Evolutionary conservation across 2,329 filamentous ascomycete species (phyloP), one percentile per base, ranked within the genome.

Genomic region (Diaporthe citri): DNA sequence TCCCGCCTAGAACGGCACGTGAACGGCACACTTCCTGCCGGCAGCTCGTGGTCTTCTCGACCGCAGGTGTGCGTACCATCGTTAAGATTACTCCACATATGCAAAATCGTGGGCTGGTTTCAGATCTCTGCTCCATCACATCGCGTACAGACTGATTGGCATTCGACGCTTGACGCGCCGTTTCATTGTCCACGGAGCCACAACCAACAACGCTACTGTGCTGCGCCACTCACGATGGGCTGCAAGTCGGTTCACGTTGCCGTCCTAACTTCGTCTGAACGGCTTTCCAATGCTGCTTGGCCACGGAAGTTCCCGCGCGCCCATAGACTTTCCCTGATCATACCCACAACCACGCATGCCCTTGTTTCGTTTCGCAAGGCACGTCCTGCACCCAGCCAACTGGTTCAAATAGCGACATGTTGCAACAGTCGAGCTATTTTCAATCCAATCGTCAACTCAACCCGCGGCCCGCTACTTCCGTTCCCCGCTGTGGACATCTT

Each of bases 21-120:
- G n/a, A n/a, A n/a, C n/a, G n/a, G n/a, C 64, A 69, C 48, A 41
- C 64, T 55, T 55, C 13, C 13, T 41, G 64, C 64, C 64, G 48
- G 64, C 48, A 25, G 48, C 64, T 67, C 64, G 22, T 25, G 43
- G 3, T 22, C 60, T 9, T 51, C 20, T 51, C 12, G 15, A 17
- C 3, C 6, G 15, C 57, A 39, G 12, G 36, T 39, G 36, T 39
- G 36, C 25, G 15, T 46, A 46, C 25, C 60, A n/a, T 22, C 43
- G 28, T 34, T 25, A 10, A 51, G 25, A 66, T 66, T 48, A 41
- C 34, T 31, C 64, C 64, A 69, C 64, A 55, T 39, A 41, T 69
- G 64, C 64, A 55, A 28, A 39, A 69, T 69, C 64, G 64, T 69
- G 64, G 64, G 31, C 64, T 69, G 34, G 64, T 69, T 69, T 55